phyloP scores from a whole-genome alignment of 2,329 filamentous ascomycete genomes.

The Pseudocercospora macadamiae region DNA sequence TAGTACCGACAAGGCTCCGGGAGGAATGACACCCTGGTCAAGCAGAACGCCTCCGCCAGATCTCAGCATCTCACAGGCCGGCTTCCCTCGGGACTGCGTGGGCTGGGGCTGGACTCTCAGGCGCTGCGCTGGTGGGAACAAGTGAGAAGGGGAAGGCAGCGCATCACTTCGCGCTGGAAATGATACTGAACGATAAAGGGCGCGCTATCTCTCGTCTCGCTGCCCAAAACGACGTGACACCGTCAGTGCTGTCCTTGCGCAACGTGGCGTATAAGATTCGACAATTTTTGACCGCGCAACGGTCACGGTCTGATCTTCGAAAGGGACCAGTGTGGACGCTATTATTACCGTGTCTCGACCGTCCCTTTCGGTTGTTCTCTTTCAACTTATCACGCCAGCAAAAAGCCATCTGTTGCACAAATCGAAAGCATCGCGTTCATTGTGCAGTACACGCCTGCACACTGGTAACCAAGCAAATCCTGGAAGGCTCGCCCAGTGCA shows the following conservation, averaged over 20 bases:
- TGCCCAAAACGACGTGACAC: constrained; percentile 4
- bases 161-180: not conserved
- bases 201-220: constrained; percentile 3
- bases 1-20: constrained; percentile 7
- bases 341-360: not conserved
- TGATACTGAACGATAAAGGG: not conserved
- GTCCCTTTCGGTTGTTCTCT: not conserved
- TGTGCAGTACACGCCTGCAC: not conserved
- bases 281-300: constrained; percentile 11
- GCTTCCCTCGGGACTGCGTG: constrained; percentile 10
- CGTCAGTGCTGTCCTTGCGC: constrained; percentile 6
- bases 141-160: constrained; percentile 5
- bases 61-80: constrained; percentile 8
- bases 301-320: constrained; percentile 1
- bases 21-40: constrained; percentile 14
- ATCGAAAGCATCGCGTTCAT: constrained; percentile 4
- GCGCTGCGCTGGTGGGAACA: not conserved
- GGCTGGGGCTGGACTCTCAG: constrained; percentile 6
- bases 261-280: constrained; percentile 16
- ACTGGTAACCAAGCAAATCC: constrained; percentile 2
- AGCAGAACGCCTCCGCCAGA: constrained; percentile 11
- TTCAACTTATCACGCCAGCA: not conserved
- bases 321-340: not conserved
- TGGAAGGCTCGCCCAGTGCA: not conserved
- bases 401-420: not conserved